These are phyloP conservation scores for Neospermospora avenae DNA, from an alignment of 2,329 filamentous ascomycete genomes.

Conservation along the genomic window DNA sequence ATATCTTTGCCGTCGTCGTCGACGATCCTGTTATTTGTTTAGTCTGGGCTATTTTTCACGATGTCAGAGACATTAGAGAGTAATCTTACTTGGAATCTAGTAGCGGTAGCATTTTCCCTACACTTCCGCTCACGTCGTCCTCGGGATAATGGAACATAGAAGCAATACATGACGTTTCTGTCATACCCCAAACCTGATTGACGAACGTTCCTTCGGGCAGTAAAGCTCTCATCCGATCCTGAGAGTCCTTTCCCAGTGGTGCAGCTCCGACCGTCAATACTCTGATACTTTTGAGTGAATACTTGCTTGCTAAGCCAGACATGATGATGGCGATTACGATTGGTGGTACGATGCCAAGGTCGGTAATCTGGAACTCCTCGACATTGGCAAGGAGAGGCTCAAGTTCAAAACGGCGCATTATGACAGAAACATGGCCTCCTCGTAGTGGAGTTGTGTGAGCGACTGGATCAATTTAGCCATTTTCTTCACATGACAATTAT, in stretches of 20 bases:
- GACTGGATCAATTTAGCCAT: constrained; percentile 44
- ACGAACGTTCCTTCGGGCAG: constrained; percentile 42
- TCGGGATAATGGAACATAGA: constrained; percentile 36
- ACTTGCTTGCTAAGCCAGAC: constrained; percentile 24
- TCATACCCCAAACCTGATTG: constrained; percentile 50
- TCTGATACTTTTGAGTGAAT: constrained; percentile 54
- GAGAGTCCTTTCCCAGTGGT: constrained; percentile 41
- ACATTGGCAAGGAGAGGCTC: constrained; percentile 65
- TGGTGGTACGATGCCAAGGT: constrained; percentile 67
- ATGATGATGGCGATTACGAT: constrained; percentile 62
- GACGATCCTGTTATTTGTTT: constrained; percentile 20
- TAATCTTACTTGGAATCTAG: constrained; percentile 32
- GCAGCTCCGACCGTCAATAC: constrained; percentile 47
- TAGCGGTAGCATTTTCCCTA: constrained; percentile 44
- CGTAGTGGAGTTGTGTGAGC: constrained; percentile 54
- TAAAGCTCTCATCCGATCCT: constrained; percentile 40
- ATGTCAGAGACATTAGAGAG: too few relatives aligned
- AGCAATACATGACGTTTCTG: constrained; percentile 38
- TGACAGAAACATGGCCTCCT: constrained; percentile 26
- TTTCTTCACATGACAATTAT: too few relatives aligned
- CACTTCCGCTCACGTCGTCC: constrained; percentile 51
- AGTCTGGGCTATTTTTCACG: background rate
- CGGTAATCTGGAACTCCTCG: constrained; percentile 64
- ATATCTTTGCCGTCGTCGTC: constrained; percentile 29
- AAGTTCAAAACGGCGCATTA: constrained; percentile 79